phyloP scores from a whole-genome alignment of 139 green algal genomes.

The Picochlorum sp. region DNA sequence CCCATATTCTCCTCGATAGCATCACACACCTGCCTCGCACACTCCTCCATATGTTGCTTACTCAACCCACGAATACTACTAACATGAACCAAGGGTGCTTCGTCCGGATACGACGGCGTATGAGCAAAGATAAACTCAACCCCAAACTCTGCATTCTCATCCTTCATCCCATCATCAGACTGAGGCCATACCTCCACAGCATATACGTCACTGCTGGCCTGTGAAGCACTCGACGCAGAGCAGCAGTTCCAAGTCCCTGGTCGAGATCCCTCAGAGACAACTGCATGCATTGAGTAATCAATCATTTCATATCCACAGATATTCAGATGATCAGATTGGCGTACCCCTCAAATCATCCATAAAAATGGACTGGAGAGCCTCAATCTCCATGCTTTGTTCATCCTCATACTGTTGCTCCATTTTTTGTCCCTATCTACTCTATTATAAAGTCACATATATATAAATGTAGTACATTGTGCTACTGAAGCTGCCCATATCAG shows the following conservation, averaged over 20 bases:
- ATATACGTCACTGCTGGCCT: slow-evolving; percentile 3
- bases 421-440: background rate
- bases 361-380: slow-evolving; percentile 45
- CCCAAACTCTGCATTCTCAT: background rate
- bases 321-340: background rate
- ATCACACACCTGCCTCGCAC: slow-evolving; percentile 31
- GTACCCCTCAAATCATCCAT: slow-evolving; percentile 39
- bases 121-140: slow-evolving; percentile 42
- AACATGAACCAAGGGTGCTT: slow-evolving; percentile 38
- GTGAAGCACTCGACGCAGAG: background rate
- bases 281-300: no score
- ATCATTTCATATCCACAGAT: no score
- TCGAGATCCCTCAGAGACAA: no score
- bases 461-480: no score
- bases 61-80: slow-evolving; percentile 53
- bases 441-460: no score
- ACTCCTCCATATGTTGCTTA: slow-evolving; percentile 48
- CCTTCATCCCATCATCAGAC: slow-evolving; percentile 1
- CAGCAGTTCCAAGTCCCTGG: no score
- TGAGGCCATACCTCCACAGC: no score
- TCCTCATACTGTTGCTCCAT: slow-evolving; percentile 22
- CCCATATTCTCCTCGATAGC: slow-evolving; percentile 42
- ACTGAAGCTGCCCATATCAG: no score
- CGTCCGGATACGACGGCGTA: slow-evolving; percentile 41
- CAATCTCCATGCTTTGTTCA: slow-evolving; percentile 46